Base-by-base conservation (phyloP, 768 basidiomycete genomes). In the Jaapia argillacea region DNA sequence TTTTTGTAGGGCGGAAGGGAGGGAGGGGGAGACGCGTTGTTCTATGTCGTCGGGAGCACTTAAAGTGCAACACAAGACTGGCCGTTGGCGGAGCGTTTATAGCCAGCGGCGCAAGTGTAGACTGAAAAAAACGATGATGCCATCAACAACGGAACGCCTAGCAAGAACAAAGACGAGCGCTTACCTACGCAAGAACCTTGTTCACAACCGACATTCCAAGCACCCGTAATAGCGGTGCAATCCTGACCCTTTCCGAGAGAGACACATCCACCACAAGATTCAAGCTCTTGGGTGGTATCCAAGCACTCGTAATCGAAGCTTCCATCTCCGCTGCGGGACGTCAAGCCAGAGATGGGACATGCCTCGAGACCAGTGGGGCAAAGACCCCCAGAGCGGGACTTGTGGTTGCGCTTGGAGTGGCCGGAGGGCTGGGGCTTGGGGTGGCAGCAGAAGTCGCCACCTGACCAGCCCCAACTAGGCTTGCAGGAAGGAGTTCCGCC, bases 231-330 rank as follows among this genome's bases (percentile, higher is more conserved):
- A 36, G 69, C 61, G 14, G 77, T 78, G 60, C 85, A 90, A 58
- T 90, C 81, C 57, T 76, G 64, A 21, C 86, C 86, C 35, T 63
- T 54, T 16, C 76, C 77, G n/a, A 72, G 59, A 14, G 74, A 69
- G 2, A 74, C 60, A 56, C 86, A 89, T 23, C 87, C 86, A 48
- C 85, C 86, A 60, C 86, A 89, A 12, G 79, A 78, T 46, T 76
- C 68, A 37, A 88, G 70, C 46, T 87, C 83, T 36, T 63, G 63
- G 14, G 60, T 51, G 24, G 71, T 71, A 60, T 89, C 81, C 41
- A 88, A 53, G 54, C 79, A 83, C 54, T 83, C 79, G 50, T 67
- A 77, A 44, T 76, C 73, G 24, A 33, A 10, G 16, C 28, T 33
- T 10, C 28, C 16, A 16, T 33, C 16, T 16, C 16, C 10, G 59